phyloP scores from a whole-genome alignment of 176 grass and related monocot species.

The Zoysia pacifica region DNA sequence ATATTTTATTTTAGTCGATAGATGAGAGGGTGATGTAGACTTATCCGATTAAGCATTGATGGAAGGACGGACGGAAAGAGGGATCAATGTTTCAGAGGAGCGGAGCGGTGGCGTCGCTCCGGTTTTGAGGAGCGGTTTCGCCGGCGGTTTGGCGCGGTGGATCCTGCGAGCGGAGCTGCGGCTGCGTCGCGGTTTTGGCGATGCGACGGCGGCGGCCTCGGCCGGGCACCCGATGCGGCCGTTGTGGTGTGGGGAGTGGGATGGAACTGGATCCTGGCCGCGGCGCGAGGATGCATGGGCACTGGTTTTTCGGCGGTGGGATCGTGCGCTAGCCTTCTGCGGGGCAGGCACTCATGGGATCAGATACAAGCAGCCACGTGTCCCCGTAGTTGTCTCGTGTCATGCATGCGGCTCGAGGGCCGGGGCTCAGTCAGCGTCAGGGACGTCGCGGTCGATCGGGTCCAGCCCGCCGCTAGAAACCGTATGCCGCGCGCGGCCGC shows the following conservation, averaged over 20 bases:
- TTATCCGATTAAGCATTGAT: no score
- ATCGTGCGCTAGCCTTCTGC: neutral
- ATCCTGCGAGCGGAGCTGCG: neutral
- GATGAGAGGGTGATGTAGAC: no score
- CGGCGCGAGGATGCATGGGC: neutral
- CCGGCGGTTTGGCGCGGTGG: slow-evolving; percentile 9
- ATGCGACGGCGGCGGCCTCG: neutral
- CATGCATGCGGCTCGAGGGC: neutral
- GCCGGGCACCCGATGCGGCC: neutral
- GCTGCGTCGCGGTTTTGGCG: slow-evolving; percentile 18
- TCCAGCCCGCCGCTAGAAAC: neutral
- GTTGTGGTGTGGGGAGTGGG: neutral
- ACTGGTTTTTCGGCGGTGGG: neutral
- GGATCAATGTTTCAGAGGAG: no score
- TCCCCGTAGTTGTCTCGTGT: neutral
- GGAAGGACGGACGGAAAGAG: no score
- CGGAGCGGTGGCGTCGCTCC: neutral
- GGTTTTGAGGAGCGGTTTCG: neutral
- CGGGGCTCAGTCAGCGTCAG: neutral
- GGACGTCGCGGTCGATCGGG: neutral
- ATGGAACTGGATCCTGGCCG: no score
- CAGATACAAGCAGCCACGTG: neutral
- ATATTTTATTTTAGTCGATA: no score
- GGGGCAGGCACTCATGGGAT: no score
- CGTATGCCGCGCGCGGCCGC: slow-evolving; percentile 21